Evolutionary conservation across 2,329 filamentous ascomycete genomes (phyloP), one percentile per base, ranked within the genome.

Genomic region (Ophiostoma quercus): DNA sequence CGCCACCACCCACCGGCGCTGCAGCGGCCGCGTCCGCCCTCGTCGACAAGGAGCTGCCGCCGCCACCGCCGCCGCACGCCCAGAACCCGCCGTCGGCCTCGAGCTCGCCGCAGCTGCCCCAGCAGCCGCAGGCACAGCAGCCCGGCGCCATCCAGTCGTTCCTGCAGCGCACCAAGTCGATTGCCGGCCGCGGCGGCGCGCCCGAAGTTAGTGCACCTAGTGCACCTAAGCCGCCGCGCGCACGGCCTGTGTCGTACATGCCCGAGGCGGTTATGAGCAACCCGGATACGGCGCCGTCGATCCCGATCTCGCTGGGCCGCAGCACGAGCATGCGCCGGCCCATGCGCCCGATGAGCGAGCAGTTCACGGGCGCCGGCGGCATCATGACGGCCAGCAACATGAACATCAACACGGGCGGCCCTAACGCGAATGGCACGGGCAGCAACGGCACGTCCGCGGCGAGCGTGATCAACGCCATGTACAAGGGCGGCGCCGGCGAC

Each of bases 381-480:
- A 47, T 41, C 22, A 9, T 66, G 39, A 25, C 65, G n/a, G 34
- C n/a, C 37, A 37, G n/a, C 63, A 41, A 41, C 65, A 41, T 41
- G 8, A 12, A 41, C 39, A 41, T 41, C 39, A 39, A 29, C 65
- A 22, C 37, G 5, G n/a, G 39, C 22, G 65, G n/a, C 37, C 9
- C 5, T 39, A 37, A 66, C n/a, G 34, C 34, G 5, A 69, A 68
- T 62, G 43, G 22, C 39, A 22, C 66, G 7, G 69, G 69, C 66
- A 57, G 67, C 54, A 66, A 66, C 29, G 66, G 70, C 29, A 67
- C 70, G 9, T 68, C 70, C 3, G 88, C 88, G 32, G 90, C 91
- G 8, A 87, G 85, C 71, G 86, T 96, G 39, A 90, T 97, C 67
- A 92, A 92, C 75, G 93, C 94, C 79, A 96, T 97, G 91, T 96